Base-by-base conservation (phyloP, 768 basidiomycete genomes). In the Paxillus involutus region DNA sequence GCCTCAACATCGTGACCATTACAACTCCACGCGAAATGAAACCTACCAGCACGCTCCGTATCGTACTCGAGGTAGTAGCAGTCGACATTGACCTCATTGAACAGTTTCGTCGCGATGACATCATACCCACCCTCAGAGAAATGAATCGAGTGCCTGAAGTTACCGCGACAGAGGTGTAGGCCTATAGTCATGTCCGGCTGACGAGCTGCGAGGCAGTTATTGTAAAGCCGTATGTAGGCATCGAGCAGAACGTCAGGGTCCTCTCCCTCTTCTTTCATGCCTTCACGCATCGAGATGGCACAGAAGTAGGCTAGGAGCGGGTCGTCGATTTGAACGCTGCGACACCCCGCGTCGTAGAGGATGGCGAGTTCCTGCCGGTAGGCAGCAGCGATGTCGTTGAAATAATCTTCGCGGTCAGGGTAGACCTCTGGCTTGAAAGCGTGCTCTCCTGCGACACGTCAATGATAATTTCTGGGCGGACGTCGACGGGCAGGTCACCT, bases 161-260 rank as follows among this genome's bases (percentile, higher is more conserved):
- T 62, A 16, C 78, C 77, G 11, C 78, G 71, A 57, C 78, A 79
- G 8, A 78, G 67, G 62, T 79, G 78, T 14, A 79, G 58, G 19
- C 77, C 72, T 32, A 32, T 65, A 3, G 54, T 71, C 71, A 79
- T 70, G 59, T 78, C 77, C 6, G 29, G 49, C 2, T 74, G 75
- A 43, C 70, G 71, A 33, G 60, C 65, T 47, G 68, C 57, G n/a
- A 80, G 60, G 55, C 72, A 69, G 37, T 67, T 67, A 56, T 71
- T 72, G 66, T 75, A 77, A 40, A 74, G 62, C 56, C 69, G 63
- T 61, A 77, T 75, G 56, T 73, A 88, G 67, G 81, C 81, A 53
- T 88, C 80, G 17, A 91, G 75, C 42, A 91, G 75, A 3, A 78
- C 78, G 48, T 80, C 82, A 16, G 82, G 78, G 68, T 91, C 84